Evolutionary conservation across 306 rosid genomes (phyloP), one percentile per base, ranked within the genome.

Genomic region (Styphnolobium japonicum): DNA sequence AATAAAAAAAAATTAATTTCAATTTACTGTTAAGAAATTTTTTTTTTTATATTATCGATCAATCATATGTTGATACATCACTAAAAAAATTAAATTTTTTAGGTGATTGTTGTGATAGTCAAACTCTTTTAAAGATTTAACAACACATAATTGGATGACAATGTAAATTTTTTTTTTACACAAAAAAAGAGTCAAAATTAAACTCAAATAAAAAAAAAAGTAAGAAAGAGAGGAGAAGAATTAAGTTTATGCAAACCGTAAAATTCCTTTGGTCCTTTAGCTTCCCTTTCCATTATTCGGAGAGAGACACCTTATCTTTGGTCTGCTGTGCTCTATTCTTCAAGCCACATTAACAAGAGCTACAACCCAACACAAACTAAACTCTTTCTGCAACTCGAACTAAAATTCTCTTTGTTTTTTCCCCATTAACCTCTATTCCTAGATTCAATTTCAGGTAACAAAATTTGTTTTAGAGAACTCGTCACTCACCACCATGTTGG

Each of bases 231-330:
- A 37, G 10, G 15, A n/a, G 61, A 2, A 52, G 34, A 36, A 43
- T 79, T 5, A 55, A 64, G 64, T 36, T 18, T 51, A 61, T 10
- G 58, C 73, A 82, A 56, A 46, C 46, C 67, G 82, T 83, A 85
- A 81, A 68, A 29, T 23, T 34, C n/a, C 2, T 68, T 77, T 88
- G 85, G 86, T 85, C 87, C 43, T 63, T 82, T 87, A 67, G 72
- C 42, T 34, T 27, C n/a, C n/a, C 48, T 74, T 45, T 66, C 1
- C 53, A 81, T 73, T 82, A 77, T 86, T 81, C 85, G 72, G 77
- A 55, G 79, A 64, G 43, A 67, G 39, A 23, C 34, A 6, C 76
- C 82, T 81, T 83, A 83, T 87, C 90, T 83, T 78, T 52, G 76
- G 25, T 68, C 63, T 51, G 18, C 21, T 1, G 11, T 23, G 21